These are phyloP conservation scores for Geosmithia putterillii DNA, from an alignment of 2,329 filamentous ascomycete genomes.

Conservation along the genomic window DNA sequence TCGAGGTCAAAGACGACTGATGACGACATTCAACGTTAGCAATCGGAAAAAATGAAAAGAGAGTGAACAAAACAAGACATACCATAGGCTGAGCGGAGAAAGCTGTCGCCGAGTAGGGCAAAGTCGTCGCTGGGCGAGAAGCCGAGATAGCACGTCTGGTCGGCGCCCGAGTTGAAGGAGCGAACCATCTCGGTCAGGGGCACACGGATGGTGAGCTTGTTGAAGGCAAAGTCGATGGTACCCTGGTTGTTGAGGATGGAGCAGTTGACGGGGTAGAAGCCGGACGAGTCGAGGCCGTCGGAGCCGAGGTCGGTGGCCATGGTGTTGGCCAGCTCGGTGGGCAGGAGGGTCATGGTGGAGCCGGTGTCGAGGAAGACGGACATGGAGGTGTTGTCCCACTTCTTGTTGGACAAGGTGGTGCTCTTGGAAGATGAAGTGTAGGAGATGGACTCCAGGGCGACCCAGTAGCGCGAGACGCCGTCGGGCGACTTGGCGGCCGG, in stretches of 20 bases:
- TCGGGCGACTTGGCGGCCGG: slow-evolving; percentile 42
- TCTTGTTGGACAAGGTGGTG: neutral
- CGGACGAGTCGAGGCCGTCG: slow-evolving; percentile 19
- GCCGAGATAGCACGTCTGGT: slow-evolving; percentile 33
- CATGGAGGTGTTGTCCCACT: slow-evolving; percentile 23
- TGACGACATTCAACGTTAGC: neutral
- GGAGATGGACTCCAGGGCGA: slow-evolving; percentile 30
- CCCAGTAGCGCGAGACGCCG: slow-evolving; percentile 37
- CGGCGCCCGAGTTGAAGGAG: slow-evolving; percentile 5
- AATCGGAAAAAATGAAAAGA: neutral
- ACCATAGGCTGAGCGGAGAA: slow-evolving; percentile 40
- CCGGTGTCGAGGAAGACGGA: slow-evolving; percentile 61
- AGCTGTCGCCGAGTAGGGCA: slow-evolving; percentile 39
- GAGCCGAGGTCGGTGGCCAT: slow-evolving; percentile 39
- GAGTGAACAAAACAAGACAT: slow-evolving; percentile 3
- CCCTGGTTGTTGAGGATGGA: slow-evolving; percentile 23
- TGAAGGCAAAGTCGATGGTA: slow-evolving; percentile 35
- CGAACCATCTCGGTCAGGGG: slow-evolving; percentile 35
- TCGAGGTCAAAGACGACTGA: slow-evolving; percentile 39
- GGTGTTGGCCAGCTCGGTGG: slow-evolving; percentile 35
- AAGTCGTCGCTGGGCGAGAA: slow-evolving; percentile 33
- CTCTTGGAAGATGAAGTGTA: slow-evolving; percentile 4
- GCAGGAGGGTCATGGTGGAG: slow-evolving; percentile 56
- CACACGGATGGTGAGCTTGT: slow-evolving; percentile 32
- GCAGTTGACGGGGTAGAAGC: slow-evolving; percentile 36